phyloP scores from a whole-genome alignment of 1,139 yeast species.

The Blastobotrys ciferrii region DNA sequence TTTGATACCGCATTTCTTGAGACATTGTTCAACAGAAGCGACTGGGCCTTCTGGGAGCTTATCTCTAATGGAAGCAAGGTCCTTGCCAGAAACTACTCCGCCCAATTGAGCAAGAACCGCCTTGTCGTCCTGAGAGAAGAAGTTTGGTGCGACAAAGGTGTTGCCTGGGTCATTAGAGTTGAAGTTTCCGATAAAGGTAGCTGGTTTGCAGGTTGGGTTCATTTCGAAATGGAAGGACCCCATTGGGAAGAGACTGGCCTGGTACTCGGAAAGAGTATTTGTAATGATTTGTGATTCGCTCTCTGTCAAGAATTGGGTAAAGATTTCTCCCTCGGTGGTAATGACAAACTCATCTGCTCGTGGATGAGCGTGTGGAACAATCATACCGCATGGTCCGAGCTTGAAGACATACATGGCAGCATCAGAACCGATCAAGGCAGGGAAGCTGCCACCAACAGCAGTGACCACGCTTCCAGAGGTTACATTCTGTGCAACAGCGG shows the following conservation, averaged over 20 bases:
- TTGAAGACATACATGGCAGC: slow-evolving; percentile 22
- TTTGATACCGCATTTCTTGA: neutral
- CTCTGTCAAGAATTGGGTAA: slow-evolving; percentile 25
- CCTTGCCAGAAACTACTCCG: neutral
- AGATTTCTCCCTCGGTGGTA: slow-evolving; percentile 23
- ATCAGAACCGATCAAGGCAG: slow-evolving; percentile 25
- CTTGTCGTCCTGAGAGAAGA: too few relatives aligned
- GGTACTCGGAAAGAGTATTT: slow-evolving; percentile 18
- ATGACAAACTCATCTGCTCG: slow-evolving; percentile 26
- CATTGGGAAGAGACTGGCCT: slow-evolving; percentile 24
- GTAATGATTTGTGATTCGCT: slow-evolving; percentile 21
- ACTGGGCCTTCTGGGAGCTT: slow-evolving; percentile 2
- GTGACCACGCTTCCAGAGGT: slow-evolving; percentile 24
- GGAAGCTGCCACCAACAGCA: slow-evolving; percentile 26
- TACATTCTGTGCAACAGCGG: slow-evolving; percentile 17
- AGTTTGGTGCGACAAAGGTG: slow-evolving; percentile 22
- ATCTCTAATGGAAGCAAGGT: neutral
- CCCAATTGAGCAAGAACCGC: neutral
- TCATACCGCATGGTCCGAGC: slow-evolving; percentile 27
- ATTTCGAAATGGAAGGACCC: slow-evolving; percentile 25
- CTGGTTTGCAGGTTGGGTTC: slow-evolving; percentile 26
- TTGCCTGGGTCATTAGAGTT: slow-evolving; percentile 27
- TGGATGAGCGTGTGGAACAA: slow-evolving; percentile 27
- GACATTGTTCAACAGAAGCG: neutral
- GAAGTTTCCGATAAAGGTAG: slow-evolving; percentile 21